These are phyloP conservation scores for Ogataea nitratoaversa DNA, from an alignment of 805 yeast genomes.

Conservation along the genomic window DNA sequence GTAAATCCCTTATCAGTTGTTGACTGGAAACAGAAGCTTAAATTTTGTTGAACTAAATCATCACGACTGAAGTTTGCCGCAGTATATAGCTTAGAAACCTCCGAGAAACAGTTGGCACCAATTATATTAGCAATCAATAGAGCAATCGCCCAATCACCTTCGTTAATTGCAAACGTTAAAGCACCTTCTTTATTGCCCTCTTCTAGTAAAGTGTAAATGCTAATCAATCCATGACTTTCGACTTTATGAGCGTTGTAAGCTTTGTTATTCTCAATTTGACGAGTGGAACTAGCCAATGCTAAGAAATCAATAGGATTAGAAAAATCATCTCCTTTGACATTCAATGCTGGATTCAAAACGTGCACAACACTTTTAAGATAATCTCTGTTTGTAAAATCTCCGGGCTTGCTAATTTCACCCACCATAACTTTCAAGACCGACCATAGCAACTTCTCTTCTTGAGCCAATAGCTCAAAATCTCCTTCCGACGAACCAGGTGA, in stretches of 20 bases:
- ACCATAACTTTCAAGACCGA: slow-evolving; percentile 24
- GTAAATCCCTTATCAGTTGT: slow-evolving; percentile 14
- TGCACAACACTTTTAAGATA: slow-evolving; percentile 33
- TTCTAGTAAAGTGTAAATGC: slow-evolving; percentile 39
- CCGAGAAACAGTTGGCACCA: slow-evolving; percentile 46
- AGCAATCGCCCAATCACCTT: slow-evolving; percentile 75
- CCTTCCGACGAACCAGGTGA: slow-evolving; percentile 9
- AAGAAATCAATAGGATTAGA: slow-evolving; percentile 16
- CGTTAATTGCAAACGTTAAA: slow-evolving; percentile 52
- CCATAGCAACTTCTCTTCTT: slow-evolving; percentile 26
- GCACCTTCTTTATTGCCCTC: slow-evolving; percentile 68
- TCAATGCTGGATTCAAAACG: slow-evolving; percentile 39
- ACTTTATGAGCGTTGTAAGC: slow-evolving; percentile 25
- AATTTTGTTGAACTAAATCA: slow-evolving; percentile 23
- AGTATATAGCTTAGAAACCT: slow-evolving; percentile 41
- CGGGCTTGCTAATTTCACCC: slow-evolving; percentile 19
- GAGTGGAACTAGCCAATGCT: slow-evolving; percentile 12
- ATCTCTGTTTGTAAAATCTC: slow-evolving; percentile 23
- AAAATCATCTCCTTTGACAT: slow-evolving; percentile 4
- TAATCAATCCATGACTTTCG: slow-evolving; percentile 22
- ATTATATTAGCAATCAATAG: slow-evolving; percentile 63
- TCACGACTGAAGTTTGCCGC: slow-evolving; percentile 13
- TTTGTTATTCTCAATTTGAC: slow-evolving; percentile 7
- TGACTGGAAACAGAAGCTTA: slow-evolving; percentile 28
- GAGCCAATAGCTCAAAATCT: slow-evolving; percentile 10